Percentiles rank a stretch among this genome's conserved stretches.
Conservation (phyloP, 1,284 basidiomycete species). For the Ganoderma leucocontextum region DNA sequence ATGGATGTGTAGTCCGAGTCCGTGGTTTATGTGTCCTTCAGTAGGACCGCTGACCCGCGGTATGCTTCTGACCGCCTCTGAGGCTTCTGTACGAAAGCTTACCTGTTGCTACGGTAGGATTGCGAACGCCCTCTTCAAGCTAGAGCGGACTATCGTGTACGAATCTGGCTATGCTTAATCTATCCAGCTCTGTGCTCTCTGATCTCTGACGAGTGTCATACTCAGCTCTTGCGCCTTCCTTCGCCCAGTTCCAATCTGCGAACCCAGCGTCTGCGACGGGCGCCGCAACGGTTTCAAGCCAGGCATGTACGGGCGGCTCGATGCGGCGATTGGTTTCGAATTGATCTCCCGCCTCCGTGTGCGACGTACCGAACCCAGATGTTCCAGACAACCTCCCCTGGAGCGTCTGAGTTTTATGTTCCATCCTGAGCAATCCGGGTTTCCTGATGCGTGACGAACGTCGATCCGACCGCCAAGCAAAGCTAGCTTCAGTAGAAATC, state of each 20-base stretch:
- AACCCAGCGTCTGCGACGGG: slow-evolving; percentile 66
- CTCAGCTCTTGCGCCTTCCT: slow-evolving; percentile 38
- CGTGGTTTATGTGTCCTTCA: no score
- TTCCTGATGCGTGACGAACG: slow-evolving; percentile 76
- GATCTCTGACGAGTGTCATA: not conserved
- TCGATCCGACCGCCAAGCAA: slow-evolving; percentile 79
- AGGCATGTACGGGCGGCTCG: slow-evolving; percentile 70
- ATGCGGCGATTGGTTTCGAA: slow-evolving; percentile 54
- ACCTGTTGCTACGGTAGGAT: slow-evolving; percentile 7
- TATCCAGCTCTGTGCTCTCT: not conserved
- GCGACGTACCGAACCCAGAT: no score
- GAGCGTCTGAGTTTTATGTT: no score
- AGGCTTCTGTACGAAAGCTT: not conserved
- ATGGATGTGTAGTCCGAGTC: no score
- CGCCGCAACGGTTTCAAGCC: slow-evolving; percentile 54
- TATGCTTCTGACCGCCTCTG: slow-evolving; percentile 24
- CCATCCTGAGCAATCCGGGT: no score
- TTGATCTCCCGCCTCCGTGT: no score
- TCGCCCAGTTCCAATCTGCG: slow-evolving; percentile 59
- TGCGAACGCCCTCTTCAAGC: slow-evolving; percentile 16
- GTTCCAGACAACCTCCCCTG: slow-evolving; percentile 78
- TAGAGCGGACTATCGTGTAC: slow-evolving; percentile 16
- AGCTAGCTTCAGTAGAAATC: no score
- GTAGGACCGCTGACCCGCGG: no score
- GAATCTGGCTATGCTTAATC: not conserved